A percentile compares a stretch with the other conserved stretches of the same genome.
These are phyloP conservation scores for Eucalyptus pauciflora DNA, from an alignment of 345 rosid genomes.

Conservation along the genomic window DNA sequence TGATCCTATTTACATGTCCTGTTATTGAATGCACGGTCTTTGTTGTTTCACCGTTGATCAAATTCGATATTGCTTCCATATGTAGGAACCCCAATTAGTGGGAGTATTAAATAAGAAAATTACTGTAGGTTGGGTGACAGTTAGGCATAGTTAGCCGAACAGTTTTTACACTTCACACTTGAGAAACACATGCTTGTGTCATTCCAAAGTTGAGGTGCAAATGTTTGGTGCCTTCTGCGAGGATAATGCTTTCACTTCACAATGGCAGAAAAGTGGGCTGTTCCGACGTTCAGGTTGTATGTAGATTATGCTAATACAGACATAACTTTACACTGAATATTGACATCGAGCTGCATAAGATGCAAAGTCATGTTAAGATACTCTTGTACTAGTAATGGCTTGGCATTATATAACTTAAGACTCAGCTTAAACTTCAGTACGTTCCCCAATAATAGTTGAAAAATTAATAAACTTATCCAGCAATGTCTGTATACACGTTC, in stretches of 20 bases:
- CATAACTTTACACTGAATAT: neutral
- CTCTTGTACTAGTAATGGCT: neutral
- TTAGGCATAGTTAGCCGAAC: neutral
- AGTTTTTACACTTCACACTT: neutral
- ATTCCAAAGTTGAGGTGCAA: too few species aligned
- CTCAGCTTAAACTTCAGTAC: neutral
- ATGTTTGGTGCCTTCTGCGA: neutral
- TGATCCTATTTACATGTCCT: neutral
- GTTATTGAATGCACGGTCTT: neutral
- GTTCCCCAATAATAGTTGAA: neutral
- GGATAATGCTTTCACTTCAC: neutral
- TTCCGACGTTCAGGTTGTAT: neutral
- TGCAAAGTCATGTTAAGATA: neutral
- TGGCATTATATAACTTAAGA: neutral
- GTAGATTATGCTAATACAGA: neutral
- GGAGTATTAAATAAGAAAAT: neutral
- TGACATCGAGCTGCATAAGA: neutral
- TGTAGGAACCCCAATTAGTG: neutral
- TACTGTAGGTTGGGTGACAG: neutral
- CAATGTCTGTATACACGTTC: neutral
- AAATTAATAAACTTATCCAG: rapidly evolving
- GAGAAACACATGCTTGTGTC: neutral
- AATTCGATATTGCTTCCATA: neutral
- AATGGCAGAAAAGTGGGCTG: neutral
- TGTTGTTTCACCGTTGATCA: neutral